These are phyloP conservation scores for Xylaria sp. DNA, from an alignment of 2,329 filamentous ascomycete genomes.

Conservation along the genomic window DNA sequence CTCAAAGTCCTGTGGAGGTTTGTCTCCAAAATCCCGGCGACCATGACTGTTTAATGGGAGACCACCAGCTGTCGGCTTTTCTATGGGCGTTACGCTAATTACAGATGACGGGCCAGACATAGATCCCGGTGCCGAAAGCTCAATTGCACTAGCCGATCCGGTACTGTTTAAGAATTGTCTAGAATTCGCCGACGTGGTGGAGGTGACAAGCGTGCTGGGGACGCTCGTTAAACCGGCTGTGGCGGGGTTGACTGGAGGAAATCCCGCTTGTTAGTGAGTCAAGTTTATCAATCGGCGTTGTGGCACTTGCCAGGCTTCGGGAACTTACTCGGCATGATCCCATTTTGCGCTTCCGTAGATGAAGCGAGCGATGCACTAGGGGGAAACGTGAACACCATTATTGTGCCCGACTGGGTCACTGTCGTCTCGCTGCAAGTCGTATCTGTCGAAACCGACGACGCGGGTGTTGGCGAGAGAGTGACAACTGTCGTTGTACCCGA, in stretches of 20 bases:
- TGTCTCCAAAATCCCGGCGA: conserved; percentile 7
- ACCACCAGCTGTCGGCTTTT: not conserved
- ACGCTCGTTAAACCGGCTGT: conserved; percentile 4
- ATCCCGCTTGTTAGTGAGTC: conserved; percentile 9
- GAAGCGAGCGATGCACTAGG: conserved; percentile 7
- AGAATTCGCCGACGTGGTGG: conserved; percentile 19
- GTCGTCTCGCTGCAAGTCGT: conserved; percentile 21
- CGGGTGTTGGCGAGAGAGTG: conserved; percentile 6
- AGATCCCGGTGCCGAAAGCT: conserved; percentile 1
- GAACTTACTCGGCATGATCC: conserved; percentile 18
- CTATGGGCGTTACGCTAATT: not conserved
- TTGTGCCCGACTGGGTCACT: conserved; percentile 14
- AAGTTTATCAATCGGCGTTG: not conserved
- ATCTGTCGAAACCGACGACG: conserved; percentile 8
- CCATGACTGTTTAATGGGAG: conserved; percentile 1
- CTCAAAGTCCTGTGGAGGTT: not conserved
- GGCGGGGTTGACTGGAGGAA: conserved; percentile 18
- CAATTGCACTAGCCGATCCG: not conserved
- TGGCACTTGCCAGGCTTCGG: not conserved
- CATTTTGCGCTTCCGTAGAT: conserved; percentile 7
- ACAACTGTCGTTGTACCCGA: conserved; percentile 16
- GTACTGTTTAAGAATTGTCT: conserved; percentile 8
- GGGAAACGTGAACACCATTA: conserved; percentile 9
- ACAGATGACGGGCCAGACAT: conserved; percentile 9
- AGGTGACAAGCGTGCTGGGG: conserved; percentile 28